These are phyloP conservation scores for Smittium mucronatum DNA, from an alignment of 371 early-diverging fungal species.

Conservation along the genomic window DNA sequence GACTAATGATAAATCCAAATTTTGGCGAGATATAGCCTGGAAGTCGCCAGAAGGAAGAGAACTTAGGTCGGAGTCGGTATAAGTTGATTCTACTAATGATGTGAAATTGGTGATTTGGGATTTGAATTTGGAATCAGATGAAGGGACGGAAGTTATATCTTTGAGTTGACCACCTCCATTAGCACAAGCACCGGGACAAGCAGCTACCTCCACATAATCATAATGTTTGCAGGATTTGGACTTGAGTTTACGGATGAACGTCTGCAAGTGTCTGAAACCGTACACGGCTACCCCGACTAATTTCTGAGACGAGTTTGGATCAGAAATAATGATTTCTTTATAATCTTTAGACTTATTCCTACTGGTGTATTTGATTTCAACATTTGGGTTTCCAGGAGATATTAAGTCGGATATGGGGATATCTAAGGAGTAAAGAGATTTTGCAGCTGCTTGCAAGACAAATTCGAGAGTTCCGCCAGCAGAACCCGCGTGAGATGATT, in stretches of 20 bases:
- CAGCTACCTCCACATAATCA: slow-evolving; percentile 78
- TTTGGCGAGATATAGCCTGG: too few relatives aligned
- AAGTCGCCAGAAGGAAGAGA: not conserved
- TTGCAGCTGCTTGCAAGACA: slow-evolving; percentile 67
- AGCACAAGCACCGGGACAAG: slow-evolving; percentile 28
- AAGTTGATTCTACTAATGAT: not conserved
- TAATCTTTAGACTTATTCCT: slow-evolving; percentile 69
- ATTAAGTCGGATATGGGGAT: slow-evolving; percentile 19
- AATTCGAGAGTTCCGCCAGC: slow-evolving; percentile 86
- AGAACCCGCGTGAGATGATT: slow-evolving; percentile 21
- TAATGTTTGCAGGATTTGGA: slow-evolving; percentile 44
- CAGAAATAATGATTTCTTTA: slow-evolving; percentile 49
- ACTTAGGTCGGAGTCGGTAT: not conserved
- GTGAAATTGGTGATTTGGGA: not conserved
- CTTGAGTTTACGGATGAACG: slow-evolving; percentile 76
- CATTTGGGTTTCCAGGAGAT: slow-evolving; percentile 13
- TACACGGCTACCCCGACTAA: slow-evolving; percentile 60
- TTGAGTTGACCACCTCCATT: slow-evolving; percentile 32
- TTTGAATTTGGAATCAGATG: slow-evolving; percentile 6
- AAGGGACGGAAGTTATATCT: slow-evolving; percentile 16
- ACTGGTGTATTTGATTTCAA: slow-evolving; percentile 14
- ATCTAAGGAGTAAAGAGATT: slow-evolving; percentile 51
- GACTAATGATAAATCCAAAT: too few relatives aligned
- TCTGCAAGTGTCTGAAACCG: slow-evolving; percentile 95
- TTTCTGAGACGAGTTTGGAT: slow-evolving; percentile 22